Evolutionary conservation across 148 eudicot species (phyloP).

Genomic region (Camellia sinensis): DNA sequence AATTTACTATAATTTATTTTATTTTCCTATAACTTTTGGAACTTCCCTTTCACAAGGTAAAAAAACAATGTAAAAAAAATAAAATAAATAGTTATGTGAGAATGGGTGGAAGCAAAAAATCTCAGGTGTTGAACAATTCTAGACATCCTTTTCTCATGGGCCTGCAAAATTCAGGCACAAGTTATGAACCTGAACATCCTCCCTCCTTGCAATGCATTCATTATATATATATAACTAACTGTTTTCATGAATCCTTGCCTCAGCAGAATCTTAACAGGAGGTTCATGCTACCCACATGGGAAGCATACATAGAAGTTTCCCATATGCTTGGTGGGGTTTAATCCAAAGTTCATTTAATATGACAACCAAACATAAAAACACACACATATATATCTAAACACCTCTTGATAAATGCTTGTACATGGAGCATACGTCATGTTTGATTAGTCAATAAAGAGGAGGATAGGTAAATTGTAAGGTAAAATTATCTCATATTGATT

Average conservation of each 20-base stretch:
- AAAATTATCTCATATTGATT: no score
- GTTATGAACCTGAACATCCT: neutral
- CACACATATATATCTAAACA: neutral
- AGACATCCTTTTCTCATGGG: constrained; percentile 25
- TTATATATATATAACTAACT: neutral
- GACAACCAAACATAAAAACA: neutral
- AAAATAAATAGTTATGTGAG: neutral
- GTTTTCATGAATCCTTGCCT: constrained; percentile 19
- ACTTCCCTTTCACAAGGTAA: neutral
- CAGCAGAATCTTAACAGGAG: constrained; percentile 29
- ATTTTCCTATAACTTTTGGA: no score
- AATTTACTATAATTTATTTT: no score
- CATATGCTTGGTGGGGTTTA: constrained; percentile 1
- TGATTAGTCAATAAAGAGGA: no score
- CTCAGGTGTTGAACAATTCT: neutral
- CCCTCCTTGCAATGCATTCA: neutral
- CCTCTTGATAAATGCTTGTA: no score
- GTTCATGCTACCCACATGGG: constrained; percentile 30
- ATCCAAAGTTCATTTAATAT: neutral
- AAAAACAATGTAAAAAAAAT: neutral
- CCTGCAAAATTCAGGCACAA: constrained; percentile 22
- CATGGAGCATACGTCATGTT: no score
- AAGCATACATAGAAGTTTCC: neutral
- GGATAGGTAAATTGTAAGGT: no score
- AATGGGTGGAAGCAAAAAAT: neutral